phyloP scores from a whole-genome alignment of 1,284 basidiomycete species.

The Malassezia restricta region DNA sequence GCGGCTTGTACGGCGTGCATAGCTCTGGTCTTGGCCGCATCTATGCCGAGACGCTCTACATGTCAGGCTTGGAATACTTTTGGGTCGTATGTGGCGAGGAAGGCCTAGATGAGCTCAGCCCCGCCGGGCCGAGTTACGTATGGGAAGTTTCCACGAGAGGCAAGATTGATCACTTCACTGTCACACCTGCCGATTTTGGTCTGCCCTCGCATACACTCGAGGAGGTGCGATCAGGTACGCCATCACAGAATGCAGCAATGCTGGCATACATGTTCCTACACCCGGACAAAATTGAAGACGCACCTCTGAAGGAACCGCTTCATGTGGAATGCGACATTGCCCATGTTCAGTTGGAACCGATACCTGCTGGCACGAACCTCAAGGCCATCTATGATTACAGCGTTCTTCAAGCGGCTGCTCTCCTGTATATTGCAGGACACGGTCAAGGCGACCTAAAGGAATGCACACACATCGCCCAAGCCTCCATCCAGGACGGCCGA shows the following conservation, averaged over 20 bases:
- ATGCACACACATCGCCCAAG: conserved; percentile 12
- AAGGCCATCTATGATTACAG: conserved; percentile 37
- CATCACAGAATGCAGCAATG: conserved; percentile 36
- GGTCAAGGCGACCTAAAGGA: conserved; percentile 7
- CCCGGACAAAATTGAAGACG: not conserved
- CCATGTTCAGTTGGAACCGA: conserved; percentile 17
- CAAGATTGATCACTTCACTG: conserved; percentile 24
- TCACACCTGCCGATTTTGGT: conserved; percentile 36
- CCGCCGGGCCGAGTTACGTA: conserved; percentile 69
- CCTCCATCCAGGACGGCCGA: not conserved
- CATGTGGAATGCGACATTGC: not conserved
- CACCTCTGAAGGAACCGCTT: conserved; percentile 4
- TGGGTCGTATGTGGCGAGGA: conserved; percentile 89
- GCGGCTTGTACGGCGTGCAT: conserved; percentile 75
- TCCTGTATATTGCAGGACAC: conserved; percentile 35
- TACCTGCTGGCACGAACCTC: conserved; percentile 26
- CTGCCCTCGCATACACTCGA: conserved; percentile 25
- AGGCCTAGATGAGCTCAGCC: conserved; percentile 80
- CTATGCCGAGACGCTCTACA: conserved; percentile 63
- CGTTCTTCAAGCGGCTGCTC: conserved; percentile 34
- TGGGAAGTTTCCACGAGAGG: conserved; percentile 32
- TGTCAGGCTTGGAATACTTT: conserved; percentile 60
- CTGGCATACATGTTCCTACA: conserved; percentile 26
- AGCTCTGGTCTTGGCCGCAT: conserved; percentile 68
- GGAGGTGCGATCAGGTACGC: conserved; percentile 25